phyloP scores from a whole-genome alignment of 345 rosid species.

The Salix koriyanagi region DNA sequence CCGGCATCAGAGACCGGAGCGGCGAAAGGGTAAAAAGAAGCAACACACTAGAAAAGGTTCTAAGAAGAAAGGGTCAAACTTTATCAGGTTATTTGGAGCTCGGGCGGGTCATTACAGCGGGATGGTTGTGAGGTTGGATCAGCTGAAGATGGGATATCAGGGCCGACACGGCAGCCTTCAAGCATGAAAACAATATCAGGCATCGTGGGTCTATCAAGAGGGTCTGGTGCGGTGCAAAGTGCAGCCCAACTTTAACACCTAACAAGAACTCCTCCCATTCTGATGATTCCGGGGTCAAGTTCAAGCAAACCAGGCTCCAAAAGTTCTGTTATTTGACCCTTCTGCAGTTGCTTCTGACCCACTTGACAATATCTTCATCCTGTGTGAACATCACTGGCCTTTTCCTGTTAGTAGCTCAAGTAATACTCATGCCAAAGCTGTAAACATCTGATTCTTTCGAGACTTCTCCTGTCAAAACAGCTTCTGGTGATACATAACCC shows the following conservation, averaged over 20 bases:
- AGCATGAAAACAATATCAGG: conserved; percentile 93
- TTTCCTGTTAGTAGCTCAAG: conserved; percentile 76
- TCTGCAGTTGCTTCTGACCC: conserved; percentile 92
- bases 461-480: conserved; percentile 49
- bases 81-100: not conserved
- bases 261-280: conserved; percentile 97
- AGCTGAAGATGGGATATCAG: conserved; percentile 74
- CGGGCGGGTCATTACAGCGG: conserved; percentile 42
- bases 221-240: conserved; percentile 83
- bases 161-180: conserved; percentile 96
- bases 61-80: not conserved
- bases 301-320: conserved; percentile 87
- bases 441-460: conserved; percentile 79
- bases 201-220: conserved; percentile 80
- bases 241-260: conserved; percentile 91
- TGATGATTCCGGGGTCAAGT: conserved; percentile 90
- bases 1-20: conserved; percentile 14
- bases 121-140: conserved; percentile 81
- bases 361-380: conserved; percentile 93
- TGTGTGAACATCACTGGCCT: conserved; percentile 84
- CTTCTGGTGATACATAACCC: conserved; percentile 86
- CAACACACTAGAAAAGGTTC: not conserved
- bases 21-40: not conserved
- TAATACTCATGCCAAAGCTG: conserved; percentile 85
- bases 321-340: conserved; percentile 76